Base-by-base conservation (phyloP, 2,329 filamentous ascomycete species). In the Anthostomella pinea region DNA sequence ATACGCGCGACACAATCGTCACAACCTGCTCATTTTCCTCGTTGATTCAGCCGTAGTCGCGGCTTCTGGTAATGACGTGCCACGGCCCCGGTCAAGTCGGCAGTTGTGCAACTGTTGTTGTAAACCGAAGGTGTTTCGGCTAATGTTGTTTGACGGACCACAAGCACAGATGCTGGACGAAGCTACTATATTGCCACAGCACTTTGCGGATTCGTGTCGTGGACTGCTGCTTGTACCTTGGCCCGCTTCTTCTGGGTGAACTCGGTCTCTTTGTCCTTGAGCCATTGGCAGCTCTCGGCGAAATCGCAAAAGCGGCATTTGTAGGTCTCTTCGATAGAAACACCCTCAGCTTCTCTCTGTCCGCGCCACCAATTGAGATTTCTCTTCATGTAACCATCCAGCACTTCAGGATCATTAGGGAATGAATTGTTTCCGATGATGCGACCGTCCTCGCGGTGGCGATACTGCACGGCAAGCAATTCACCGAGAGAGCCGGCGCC, bases 321-420 rank as follows among this genome's bases (percentile, higher is more conserved):
- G 64, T 84, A 95, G 0, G 87, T 86, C 51, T 96, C 90, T 53
- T 90, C 83, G 6, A 94, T 74, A 6, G 78, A 72, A 3, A 96
- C 90, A 0, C 91, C 91, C 6, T 73, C 71, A 0, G 89, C 79
- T 32, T 75, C 65, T 11, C 90, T 69, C 51, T 84, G 70, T 1
- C 90, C 91, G 20, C 77, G 79, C 91, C 91, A 97, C 88, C 88
- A 96, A n/a, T 72, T 60, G 75, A 96, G 79, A 46, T 85, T 82
- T 3, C 78, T 72, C 0, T 65, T 57, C 3, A 95, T 59, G 56
- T 94, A 94, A 2, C 61, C 63, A 8, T 82, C 73, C 27, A 96
- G 66, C 3, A 70, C 70, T 1, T 68, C 59, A 0, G 73, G 67
- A 38, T 91, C 83, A 54, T 87, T 87, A 1, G 78, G 69, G 48